Conservation (phyloP, 2,329 filamentous ascomycete species). For the Aspergillus sp. region DNA sequence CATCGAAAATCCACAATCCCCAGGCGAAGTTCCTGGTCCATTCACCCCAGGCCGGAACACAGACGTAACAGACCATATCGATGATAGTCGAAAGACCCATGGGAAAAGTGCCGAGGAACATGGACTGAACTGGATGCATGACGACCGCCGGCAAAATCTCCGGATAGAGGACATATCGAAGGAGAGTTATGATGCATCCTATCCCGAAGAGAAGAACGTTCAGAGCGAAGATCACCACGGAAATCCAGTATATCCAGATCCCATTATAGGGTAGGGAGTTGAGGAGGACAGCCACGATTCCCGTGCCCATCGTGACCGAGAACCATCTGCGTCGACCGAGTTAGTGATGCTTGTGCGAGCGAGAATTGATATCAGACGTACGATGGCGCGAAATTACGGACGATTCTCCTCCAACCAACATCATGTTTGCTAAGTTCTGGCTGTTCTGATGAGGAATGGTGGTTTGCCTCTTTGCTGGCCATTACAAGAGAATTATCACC, state of each 20-base stretch:
- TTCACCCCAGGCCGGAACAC: constrained; percentile 53
- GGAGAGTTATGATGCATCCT: constrained; percentile 43
- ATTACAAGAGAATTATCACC: no score
- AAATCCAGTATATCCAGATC: constrained; percentile 31
- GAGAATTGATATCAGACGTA: constrained; percentile 11
- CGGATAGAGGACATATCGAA: constrained; percentile 60
- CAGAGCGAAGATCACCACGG: constrained; percentile 21
- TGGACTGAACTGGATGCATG: constrained; percentile 56
- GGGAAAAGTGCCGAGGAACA: constrained; percentile 63
- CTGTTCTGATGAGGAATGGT: background rate
- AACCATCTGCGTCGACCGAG: constrained; percentile 23
- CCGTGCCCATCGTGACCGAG: constrained; percentile 33
- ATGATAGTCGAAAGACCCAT: constrained; percentile 64
- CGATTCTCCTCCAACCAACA: constrained; percentile 30
- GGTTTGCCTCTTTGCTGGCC: no score
- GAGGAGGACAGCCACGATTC: constrained; percentile 31
- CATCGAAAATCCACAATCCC: constrained; percentile 54
- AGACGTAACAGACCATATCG: constrained; percentile 57
- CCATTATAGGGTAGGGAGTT: constrained; percentile 31
- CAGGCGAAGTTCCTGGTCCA: constrained; percentile 51
- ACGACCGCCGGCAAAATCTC: constrained; percentile 62
- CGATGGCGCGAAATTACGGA: constrained; percentile 42
- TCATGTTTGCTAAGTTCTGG: constrained; percentile 26
- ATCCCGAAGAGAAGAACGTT: constrained; percentile 22
- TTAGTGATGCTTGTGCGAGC: background rate